phyloP scores from a whole-genome alignment of 768 basidiomycete genomes.

The Tylopilus felleus region DNA sequence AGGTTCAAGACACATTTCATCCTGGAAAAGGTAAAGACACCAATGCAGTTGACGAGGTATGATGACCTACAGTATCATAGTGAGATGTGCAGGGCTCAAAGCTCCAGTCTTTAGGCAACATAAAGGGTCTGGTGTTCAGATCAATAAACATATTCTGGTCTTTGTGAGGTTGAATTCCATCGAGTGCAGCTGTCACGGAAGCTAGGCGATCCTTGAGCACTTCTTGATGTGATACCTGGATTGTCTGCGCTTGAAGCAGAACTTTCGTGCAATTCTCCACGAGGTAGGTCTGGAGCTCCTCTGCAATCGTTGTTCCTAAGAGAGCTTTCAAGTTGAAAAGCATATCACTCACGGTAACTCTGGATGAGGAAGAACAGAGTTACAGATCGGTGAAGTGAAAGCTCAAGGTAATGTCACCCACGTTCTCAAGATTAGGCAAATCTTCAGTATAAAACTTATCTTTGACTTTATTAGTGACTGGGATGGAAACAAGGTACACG shows the following conservation, averaged over 20 bases:
- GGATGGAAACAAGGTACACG: slow-evolving; percentile 66
- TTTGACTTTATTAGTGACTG: slow-evolving; percentile 66
- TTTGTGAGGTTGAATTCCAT: slow-evolving; percentile 48
- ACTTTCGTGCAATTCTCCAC: slow-evolving; percentile 53
- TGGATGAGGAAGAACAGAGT: slow-evolving; percentile 35
- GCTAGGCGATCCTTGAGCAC: slow-evolving; percentile 48
- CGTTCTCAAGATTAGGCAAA: slow-evolving; percentile 68
- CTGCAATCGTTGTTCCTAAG: slow-evolving; percentile 35
- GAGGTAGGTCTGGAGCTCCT: slow-evolving; percentile 66
- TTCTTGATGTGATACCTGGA: slow-evolving; percentile 60
- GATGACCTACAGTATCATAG: slow-evolving; percentile 68
- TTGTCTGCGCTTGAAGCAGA: slow-evolving; percentile 53
- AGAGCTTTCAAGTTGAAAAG: background rate
- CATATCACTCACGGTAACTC: slow-evolving; percentile 59
- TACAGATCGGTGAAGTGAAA: slow-evolving; percentile 4
- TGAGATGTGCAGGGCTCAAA: slow-evolving; percentile 74
- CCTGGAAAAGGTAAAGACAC: slow-evolving; percentile 10
- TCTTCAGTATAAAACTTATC: slow-evolving; percentile 68
- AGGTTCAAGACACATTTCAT: slow-evolving; percentile 59
- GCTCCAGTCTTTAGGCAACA: slow-evolving; percentile 58
- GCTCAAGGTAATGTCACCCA: slow-evolving; percentile 36
- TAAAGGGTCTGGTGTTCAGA: slow-evolving; percentile 66
- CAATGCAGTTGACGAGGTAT: background rate
- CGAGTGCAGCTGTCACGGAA: slow-evolving; percentile 46
- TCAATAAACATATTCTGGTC: slow-evolving; percentile 75